Base-by-base conservation (phyloP, 2,329 filamentous ascomycete genomes). In the Phyllosticta capitalensis region DNA sequence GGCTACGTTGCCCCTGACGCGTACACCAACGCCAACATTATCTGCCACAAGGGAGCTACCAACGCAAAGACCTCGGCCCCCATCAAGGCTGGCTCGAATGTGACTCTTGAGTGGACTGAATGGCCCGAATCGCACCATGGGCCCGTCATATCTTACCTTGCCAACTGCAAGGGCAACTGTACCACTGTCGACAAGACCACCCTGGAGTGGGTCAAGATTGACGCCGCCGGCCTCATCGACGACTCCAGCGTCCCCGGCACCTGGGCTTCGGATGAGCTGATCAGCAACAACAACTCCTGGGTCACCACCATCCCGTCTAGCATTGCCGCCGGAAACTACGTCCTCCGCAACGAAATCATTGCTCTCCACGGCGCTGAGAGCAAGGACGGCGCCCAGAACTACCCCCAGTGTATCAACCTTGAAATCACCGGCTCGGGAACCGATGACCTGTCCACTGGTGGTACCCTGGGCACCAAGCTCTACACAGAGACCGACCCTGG, bases 101-200 rank as follows among this genome's bases (percentile, higher is more conserved):
- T 88, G 64, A 74, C 80, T 61, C 72, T 88, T 54, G 78, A 82
- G 65, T 88, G 85, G 86, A 81, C 78, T 61, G 74, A 75, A 17
- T 89, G 86, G 86, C 85, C 85, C n/a, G 75, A 80, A 9, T 80
- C 77, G 58, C 82, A 89, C 74, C 78, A 84, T 64, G 83, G 83
- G 1, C 84, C 84, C 9, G 79, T 87, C 65, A 78, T 87, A 63
- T 80, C 80, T 69, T 87, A 87, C 74, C 73, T 87, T 17, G 85
- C 85, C 59, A 78, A 77, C 65, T 84, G 82, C 72, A 64, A 64
- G 12, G 82, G 79, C 21, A 78, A 83, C 69, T 86, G 81, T 70
- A 74, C 79, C 45, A 69, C 70, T 0, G 81, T 79, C 59, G 78
- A 81, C 70, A 81, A 83, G 70, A 72, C 69, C 1, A 67, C 72